phyloP scores from a whole-genome alignment of 192 early-diverging fungal genomes.

The Geranomyces variabilis region DNA sequence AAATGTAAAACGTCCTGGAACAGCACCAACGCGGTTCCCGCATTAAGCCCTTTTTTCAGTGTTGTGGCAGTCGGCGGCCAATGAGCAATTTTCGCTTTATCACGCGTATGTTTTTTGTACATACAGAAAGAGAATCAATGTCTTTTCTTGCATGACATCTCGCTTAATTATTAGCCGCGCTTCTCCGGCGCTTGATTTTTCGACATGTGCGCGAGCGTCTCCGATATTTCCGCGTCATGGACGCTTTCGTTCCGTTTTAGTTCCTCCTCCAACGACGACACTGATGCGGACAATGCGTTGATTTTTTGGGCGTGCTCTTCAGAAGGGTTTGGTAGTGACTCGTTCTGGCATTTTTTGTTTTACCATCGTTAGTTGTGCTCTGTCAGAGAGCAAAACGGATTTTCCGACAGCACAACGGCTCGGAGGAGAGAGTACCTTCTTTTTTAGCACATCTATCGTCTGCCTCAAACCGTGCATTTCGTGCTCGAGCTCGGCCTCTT shows the following conservation, averaged over 20 bases:
- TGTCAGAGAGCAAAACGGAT: not conserved
- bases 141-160: too few species aligned
- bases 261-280: not conserved
- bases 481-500: constrained; percentile 18
- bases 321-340: not conserved
- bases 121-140: too few species aligned
- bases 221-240: constrained; percentile 19
- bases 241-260: constrained; percentile 3
- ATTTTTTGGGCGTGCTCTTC: constrained; percentile 18
- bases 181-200: not conserved
- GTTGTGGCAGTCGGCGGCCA: too few species aligned
- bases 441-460: constrained; percentile 23
- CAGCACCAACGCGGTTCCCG: too few species aligned
- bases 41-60: too few species aligned
- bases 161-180: too few species aligned
- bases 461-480: constrained; percentile 18
- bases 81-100: too few species aligned
- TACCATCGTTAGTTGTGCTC: too few species aligned
- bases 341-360: constrained; percentile 14
- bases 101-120: too few species aligned
- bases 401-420: not conserved
- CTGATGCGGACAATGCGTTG: constrained; percentile 3
- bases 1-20: too few species aligned
- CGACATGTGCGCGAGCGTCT: not conserved
- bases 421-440: constrained; percentile 6